These are phyloP conservation scores for Saccharomycopsis fodiens DNA, from an alignment of 805 yeast genomes.

Conservation along the genomic window DNA sequence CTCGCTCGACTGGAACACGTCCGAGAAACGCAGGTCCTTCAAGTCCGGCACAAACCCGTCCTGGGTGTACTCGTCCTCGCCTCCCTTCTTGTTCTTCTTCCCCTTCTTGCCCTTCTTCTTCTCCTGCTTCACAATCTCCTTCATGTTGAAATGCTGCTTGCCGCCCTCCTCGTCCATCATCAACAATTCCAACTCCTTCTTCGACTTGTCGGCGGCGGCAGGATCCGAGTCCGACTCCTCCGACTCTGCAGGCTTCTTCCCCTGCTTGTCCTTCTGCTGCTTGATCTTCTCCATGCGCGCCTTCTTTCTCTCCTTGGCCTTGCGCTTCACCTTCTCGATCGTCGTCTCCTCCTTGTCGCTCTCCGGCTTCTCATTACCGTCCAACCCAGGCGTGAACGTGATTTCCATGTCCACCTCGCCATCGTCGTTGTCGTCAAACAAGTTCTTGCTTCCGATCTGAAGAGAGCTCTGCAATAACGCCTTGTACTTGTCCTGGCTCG, in stretches of 20 bases:
- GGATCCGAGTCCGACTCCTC: slow-evolving; percentile 15
- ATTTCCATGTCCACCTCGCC: slow-evolving; percentile 88
- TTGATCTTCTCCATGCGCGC: slow-evolving; percentile 73
- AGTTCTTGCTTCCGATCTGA: slow-evolving; percentile 29
- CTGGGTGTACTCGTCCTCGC: slow-evolving; percentile 43
- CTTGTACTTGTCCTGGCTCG: slow-evolving; percentile 50
- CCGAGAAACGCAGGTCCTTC: slow-evolving; percentile 78
- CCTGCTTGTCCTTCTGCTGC: slow-evolving; percentile 37
- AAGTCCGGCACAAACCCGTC: slow-evolving; percentile 39
- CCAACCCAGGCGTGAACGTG: slow-evolving; percentile 85
- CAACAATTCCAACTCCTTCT: slow-evolving; percentile 67
- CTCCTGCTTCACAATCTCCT: slow-evolving; percentile 68
- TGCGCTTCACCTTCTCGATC: slow-evolving; percentile 71
- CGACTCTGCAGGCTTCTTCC: too few species aligned
- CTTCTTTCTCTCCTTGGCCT: slow-evolving; percentile 89
- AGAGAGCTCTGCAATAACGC: slow-evolving; percentile 41
- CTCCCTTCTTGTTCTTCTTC: slow-evolving; percentile 38
- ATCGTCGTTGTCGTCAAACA: slow-evolving; percentile 35
- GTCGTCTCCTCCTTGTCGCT: slow-evolving; percentile 58
- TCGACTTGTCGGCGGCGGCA: slow-evolving; percentile 33
- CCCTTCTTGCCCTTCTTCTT: slow-evolving; percentile 48
- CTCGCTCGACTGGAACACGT: slow-evolving; percentile 75
- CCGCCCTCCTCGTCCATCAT: slow-evolving; percentile 45
- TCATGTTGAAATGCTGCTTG: slow-evolving; percentile 69
- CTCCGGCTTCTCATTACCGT: slow-evolving; percentile 28